phyloP scores from a whole-genome alignment of 495 filamentous ascomycete species.

The Ramalina intermedia region DNA sequence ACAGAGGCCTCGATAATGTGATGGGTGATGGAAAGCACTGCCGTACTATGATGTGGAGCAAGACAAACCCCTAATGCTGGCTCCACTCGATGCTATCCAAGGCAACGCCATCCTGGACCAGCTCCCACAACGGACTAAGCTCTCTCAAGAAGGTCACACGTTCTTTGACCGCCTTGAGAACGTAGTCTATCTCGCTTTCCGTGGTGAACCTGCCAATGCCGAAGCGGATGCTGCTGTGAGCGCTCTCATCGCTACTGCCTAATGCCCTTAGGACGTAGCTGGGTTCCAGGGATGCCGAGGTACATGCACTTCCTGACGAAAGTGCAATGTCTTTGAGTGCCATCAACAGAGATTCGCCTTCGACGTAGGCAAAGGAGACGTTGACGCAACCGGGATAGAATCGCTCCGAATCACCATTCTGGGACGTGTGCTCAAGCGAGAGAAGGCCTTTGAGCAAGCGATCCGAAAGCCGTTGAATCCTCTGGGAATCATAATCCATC shows the following conservation, averaged over 20 bases:
- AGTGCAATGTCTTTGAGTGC: constrained; percentile 95
- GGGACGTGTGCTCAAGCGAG: constrained; percentile 75
- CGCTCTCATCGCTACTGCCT: constrained; percentile 90
- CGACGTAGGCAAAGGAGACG: constrained; percentile 94
- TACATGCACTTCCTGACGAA: constrained; percentile 93
- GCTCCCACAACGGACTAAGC: constrained; percentile 91
- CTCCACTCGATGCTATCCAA: constrained; percentile 97
- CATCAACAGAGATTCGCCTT: constrained; percentile 96
- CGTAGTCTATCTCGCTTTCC: constrained; percentile 91
- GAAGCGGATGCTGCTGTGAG: constrained; percentile 94
- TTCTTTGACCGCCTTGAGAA: constrained; percentile 82
- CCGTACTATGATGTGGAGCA: too few relatives aligned
- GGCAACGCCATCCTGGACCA: constrained; percentile 93
- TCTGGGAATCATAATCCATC: constrained; percentile 85
- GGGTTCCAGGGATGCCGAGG: constrained; percentile 89
- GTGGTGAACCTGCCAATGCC: constrained; percentile 96
- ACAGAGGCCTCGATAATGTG: too few relatives aligned
- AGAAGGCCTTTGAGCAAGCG: constrained; percentile 69
- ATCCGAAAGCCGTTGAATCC: constrained; percentile 68
- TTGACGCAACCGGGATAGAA: constrained; percentile 98
- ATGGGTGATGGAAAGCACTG: too few relatives aligned
- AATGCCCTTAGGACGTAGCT: constrained; percentile 90
- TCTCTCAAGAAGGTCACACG: constrained; percentile 86
- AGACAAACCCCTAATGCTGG: constrained; percentile 50
- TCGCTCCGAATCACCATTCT: constrained; percentile 70